phyloP scores from a whole-genome alignment of 2,329 filamentous ascomycete genomes.

The Monascus ruber region DNA sequence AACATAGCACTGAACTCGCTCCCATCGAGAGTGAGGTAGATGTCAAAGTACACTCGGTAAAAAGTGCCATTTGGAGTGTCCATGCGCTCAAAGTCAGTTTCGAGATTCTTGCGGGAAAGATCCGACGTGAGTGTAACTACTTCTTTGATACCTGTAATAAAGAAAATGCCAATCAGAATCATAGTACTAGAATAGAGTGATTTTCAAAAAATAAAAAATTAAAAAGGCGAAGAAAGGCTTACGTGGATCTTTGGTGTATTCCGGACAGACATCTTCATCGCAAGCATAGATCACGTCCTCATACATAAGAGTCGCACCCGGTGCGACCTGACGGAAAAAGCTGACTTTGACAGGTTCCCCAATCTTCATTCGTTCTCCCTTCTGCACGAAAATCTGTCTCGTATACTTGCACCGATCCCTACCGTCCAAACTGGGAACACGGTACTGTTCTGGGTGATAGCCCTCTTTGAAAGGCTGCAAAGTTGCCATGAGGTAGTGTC shows the following conservation, averaged over 20 bases:
- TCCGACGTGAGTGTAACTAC: constrained; percentile 96
- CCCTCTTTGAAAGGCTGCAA: constrained; percentile 98
- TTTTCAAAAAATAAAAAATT: background rate
- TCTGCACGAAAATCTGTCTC: constrained; percentile 94
- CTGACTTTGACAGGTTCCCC: constrained; percentile 98
- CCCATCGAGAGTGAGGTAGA: constrained; percentile 86
- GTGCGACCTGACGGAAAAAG: constrained; percentile 95
- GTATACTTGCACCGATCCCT: constrained; percentile 99
- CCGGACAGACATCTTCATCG: constrained; percentile 93
- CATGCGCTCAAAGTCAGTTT: constrained; percentile 99
- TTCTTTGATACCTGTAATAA: constrained; percentile 78
- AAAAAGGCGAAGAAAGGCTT: constrained; percentile 39
- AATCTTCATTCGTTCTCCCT: constrained; percentile 97
- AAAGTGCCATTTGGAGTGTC: constrained; percentile 95
- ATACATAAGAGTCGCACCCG: constrained; percentile 96
- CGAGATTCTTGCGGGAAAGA: constrained; percentile 91
- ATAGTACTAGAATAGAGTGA: background rate
- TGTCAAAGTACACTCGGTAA: constrained; percentile 62
- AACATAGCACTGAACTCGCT: constrained; percentile 97
- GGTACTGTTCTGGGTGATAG: constrained; percentile 95
- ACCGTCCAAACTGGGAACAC: constrained; percentile 88
- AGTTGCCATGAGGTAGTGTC: constrained; percentile 98
- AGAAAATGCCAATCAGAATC: constrained; percentile 5
- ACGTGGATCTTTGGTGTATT: constrained; percentile 99
- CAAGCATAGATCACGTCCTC: constrained; percentile 97